Percentiles rank a stretch among this genome's conserved stretches.
Conservation (phyloP, 306 rosid genomes). For the Psophocarpus tetragonolobus region DNA sequence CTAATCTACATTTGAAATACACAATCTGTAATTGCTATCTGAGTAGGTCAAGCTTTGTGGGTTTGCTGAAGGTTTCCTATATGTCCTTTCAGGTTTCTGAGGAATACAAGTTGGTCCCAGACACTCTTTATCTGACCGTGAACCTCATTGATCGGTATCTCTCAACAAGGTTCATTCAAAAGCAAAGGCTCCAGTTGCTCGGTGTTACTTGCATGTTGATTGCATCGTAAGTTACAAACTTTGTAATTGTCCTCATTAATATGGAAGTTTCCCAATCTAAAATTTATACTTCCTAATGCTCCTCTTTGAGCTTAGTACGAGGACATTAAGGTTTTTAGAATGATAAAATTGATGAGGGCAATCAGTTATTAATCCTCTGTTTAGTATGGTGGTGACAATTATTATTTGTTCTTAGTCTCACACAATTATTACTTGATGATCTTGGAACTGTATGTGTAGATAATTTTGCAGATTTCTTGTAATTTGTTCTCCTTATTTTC, state of each 20-base stretch:
- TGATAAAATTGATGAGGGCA: constrained; percentile 3
- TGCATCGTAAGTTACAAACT: constrained; percentile 77
- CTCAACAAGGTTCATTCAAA: constrained; percentile 50
- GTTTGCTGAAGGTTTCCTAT: constrained; percentile 13
- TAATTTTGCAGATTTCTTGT: neutral
- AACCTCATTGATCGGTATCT: constrained; percentile 89
- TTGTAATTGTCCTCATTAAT: constrained; percentile 7
- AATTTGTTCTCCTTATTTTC: neutral
- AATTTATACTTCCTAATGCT: neutral
- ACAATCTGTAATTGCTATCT: neutral
- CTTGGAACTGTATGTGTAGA: neutral
- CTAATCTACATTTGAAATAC: neutral
- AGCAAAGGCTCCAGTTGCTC: constrained; percentile 78
- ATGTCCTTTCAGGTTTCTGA: constrained; percentile 75
- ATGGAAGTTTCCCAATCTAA: neutral
- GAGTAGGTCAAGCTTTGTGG: neutral
- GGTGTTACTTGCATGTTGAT: constrained; percentile 91
- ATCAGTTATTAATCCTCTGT: neutral
- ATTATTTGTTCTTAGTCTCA: neutral
- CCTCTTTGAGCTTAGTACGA: neutral
- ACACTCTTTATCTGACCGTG: constrained; percentile 87
- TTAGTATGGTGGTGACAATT: neutral
- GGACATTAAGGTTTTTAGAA: constrained; percentile 5
- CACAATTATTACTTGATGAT: neutral
- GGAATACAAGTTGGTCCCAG: constrained; percentile 83